Conservation (phyloP, 75 land plant genomes). For the Pseudotsuga menziesii region DNA sequence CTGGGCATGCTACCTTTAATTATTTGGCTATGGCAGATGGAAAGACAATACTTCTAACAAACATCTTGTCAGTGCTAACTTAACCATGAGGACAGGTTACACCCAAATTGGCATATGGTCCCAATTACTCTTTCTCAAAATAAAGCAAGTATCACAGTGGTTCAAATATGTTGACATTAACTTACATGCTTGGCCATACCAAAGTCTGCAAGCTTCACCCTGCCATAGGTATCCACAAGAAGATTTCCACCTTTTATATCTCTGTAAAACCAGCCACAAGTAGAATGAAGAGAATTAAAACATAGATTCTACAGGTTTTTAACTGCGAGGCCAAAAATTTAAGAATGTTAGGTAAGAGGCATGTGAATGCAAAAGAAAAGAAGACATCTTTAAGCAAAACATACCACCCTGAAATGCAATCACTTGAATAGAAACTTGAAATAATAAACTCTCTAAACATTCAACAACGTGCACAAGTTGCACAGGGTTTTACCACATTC, state of each 20-base stretch:
- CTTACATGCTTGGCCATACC: slow-evolving; percentile 87
- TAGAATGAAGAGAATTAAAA: slow-evolving; percentile 6
- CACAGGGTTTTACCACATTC: not conserved
- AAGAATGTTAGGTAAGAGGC: not conserved
- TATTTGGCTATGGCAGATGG: too few relatives aligned
- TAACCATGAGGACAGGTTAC: too few relatives aligned
- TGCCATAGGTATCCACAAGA: slow-evolving; percentile 69
- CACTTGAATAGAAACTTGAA: not conserved
- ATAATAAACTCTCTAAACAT: not conserved
- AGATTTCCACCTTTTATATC: slow-evolving; percentile 90
- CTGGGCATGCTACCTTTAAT: too few relatives aligned
- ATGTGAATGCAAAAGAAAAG: not conserved
- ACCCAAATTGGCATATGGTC: too few relatives aligned
- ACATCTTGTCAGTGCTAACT: too few relatives aligned
- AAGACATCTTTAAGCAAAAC: not conserved
- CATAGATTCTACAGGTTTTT: not conserved
- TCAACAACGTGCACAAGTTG: not conserved
- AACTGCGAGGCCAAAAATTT: not conserved
- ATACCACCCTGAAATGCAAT: not conserved
- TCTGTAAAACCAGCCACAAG: slow-evolving; percentile 20
- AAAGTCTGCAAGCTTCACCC: slow-evolving; percentile 89
- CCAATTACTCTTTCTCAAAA: too few relatives aligned
- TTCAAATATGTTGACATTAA: too few relatives aligned
- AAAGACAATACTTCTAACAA: too few relatives aligned
- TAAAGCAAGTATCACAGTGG: too few relatives aligned